These are phyloP conservation scores for Dichotomopilus funicola DNA, from an alignment of 2,329 filamentous ascomycete genomes.

Conservation along the genomic window DNA sequence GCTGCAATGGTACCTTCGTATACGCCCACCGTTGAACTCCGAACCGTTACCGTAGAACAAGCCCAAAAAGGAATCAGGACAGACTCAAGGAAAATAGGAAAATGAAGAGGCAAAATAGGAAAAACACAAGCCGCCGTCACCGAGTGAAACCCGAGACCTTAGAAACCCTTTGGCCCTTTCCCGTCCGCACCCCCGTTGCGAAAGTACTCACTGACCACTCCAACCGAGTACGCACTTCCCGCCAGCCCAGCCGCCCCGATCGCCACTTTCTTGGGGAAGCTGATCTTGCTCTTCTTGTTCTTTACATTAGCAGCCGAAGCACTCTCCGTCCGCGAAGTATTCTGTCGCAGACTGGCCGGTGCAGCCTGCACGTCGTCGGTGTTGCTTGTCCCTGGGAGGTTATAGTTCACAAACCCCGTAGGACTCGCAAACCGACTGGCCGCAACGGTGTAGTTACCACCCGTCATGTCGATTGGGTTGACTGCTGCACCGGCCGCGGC, in stretches of 20 bases:
- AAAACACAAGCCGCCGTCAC: neutral
- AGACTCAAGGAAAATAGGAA: too few relatives aligned
- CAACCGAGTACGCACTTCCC: conserved; percentile 51
- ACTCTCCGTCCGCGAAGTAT: neutral
- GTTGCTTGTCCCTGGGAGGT: conserved; percentile 31
- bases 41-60: too few relatives aligned
- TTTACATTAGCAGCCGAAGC: neutral
- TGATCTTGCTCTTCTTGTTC: conserved; percentile 26
- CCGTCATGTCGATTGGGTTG: conserved; percentile 56
- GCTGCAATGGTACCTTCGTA: conserved; percentile 4
- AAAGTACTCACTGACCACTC: conserved; percentile 53
- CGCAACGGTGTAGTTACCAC: conserved; percentile 36
- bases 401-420: conserved; percentile 60
- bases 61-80: too few relatives aligned
- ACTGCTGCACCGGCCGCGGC: conserved; percentile 21
- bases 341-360: neutral
- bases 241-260: conserved; percentile 50
- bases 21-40: neutral
- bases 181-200: conserved; percentile 42
- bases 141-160: conserved; percentile 1
- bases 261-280: conserved; percentile 42
- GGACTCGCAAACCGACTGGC: conserved; percentile 55
- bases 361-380: neutral
- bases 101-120: too few relatives aligned
- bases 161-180: conserved; percentile 32